These are phyloP conservation scores for Cocos nucifera DNA, from an alignment of 176 grass and related monocot genomes.

Conservation along the genomic window DNA sequence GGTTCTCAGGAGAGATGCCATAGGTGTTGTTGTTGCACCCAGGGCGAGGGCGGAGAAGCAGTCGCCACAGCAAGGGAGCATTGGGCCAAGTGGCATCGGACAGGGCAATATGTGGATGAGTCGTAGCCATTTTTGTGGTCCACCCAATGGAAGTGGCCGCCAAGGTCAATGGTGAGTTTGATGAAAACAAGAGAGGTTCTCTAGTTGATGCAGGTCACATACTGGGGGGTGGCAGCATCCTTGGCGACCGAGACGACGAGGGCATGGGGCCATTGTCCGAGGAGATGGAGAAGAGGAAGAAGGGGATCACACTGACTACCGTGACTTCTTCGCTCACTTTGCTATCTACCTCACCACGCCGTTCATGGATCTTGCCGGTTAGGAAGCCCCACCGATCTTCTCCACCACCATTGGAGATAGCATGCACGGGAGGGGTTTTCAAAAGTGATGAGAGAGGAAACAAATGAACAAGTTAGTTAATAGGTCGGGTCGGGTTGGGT, in stretches of 20 bases:
- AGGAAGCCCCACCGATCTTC: too few species aligned
- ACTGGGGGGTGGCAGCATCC: conserved; percentile 46
- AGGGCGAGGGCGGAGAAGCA: conserved; percentile 16
- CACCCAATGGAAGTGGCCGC: conserved; percentile 35
- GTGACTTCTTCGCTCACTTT: too few species aligned
- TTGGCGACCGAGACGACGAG: conserved; percentile 38
- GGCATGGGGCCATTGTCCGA: conserved; percentile 20
- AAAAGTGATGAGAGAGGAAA: too few species aligned
- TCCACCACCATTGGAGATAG: too few species aligned
- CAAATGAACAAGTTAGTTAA: too few species aligned
- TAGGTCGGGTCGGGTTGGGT: too few species aligned
- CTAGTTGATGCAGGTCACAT: conserved; percentile 35
- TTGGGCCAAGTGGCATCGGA: conserved; percentile 31
- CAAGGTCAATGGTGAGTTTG: conserved; percentile 47
- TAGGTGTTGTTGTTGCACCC: conserved; percentile 60
- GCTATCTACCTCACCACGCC: too few species aligned
- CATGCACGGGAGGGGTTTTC: too few species aligned
- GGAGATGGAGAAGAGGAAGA: conserved; percentile 11
- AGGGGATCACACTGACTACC: neutral
- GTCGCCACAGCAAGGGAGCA: conserved; percentile 47
- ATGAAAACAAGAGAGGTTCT: conserved; percentile 38
- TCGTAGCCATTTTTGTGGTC: conserved; percentile 47
- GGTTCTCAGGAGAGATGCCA: conserved; percentile 36
- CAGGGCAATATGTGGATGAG: conserved; percentile 46
- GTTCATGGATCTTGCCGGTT: too few species aligned